Base-by-base conservation (phyloP, 2,329 filamentous ascomycete genomes). In the Arthrobotrys pseudoclavata region DNA sequence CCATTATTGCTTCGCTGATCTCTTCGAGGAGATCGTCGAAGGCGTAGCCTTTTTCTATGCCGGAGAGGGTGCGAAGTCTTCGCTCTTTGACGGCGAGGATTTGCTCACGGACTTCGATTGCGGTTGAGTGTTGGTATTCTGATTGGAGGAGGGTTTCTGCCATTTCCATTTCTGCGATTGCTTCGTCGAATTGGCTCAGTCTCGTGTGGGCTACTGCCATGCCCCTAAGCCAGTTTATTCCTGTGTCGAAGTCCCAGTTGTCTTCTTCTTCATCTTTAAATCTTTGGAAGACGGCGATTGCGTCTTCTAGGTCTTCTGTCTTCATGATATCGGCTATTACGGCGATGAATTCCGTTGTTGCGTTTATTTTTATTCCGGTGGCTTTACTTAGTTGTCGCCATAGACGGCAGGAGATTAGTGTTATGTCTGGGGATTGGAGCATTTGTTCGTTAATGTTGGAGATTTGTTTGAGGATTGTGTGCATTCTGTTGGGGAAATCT, bases 21-120 rank as follows among this genome's bases (percentile, higher is more conserved):
- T 77, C 74, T 18, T 77, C 74, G 4, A 77, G 29, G 3, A 77
- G 37, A n/a, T 77, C 74, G 31, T 77, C 74, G 18, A 77, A 68
- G n/a, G 74, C 74, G 18, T 71, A 67, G 15, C 60, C 67, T 22
- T 66, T 63, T 12, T 77, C 67, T 1, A 71, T 53, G 1, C 61
- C 67, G 26, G 69, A 45, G 6, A 77, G 47, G n/a, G 67, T 71
- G 4, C 48, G 37, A 0, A 77, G 34, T 10, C 67, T 62, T 42
- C 53, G 31, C n/a, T 71, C 67, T 42, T 77, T 77, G 24, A 68
- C 57, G 6, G 40, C 24, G 31, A 77, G 52, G n/a, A 77, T 67
- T 20, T 71, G 74, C 12, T 77, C 74, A 4, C 52, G 26, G 1
- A 77, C 20, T 24, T 77, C 67, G 6, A 50, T 20, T 0, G 67